phyloP scores from a whole-genome alignment of 805 yeast genomes.

The Peterozyma xylosa region DNA sequence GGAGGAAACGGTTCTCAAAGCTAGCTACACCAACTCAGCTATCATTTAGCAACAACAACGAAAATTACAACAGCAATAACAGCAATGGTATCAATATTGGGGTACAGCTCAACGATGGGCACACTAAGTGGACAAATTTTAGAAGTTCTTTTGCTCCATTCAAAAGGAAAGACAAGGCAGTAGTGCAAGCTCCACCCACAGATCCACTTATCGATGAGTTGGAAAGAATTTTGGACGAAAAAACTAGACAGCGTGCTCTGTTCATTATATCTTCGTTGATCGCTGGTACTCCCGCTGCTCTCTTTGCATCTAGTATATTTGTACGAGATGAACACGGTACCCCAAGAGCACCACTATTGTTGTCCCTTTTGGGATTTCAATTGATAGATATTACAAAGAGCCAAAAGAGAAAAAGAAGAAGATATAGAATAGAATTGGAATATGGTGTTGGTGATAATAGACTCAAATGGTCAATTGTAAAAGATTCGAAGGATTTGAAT shows the following conservation, averaged over 20 bases:
- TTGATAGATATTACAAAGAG: conserved; percentile 39
- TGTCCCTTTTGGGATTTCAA: conserved; percentile 64
- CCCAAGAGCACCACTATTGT: conserved; percentile 74
- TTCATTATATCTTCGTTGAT: conserved; percentile 41
- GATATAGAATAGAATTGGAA: conserved; percentile 67
- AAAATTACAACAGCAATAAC: neutral
- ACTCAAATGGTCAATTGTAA: conserved; percentile 72
- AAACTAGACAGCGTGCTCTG: conserved; percentile 18
- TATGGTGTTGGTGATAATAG: conserved; percentile 83
- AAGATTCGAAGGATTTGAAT: conserved; percentile 65
- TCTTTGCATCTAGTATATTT: conserved; percentile 68
- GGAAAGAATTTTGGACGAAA: conserved; percentile 10
- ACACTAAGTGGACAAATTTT: conserved; percentile 6
- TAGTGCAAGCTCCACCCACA: neutral
- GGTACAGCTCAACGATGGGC: neutral
- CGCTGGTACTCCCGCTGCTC: conserved; percentile 67
- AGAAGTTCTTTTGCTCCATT: conserved; percentile 4
- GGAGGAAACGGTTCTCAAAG: too few relatives aligned
- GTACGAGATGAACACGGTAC: conserved; percentile 69
- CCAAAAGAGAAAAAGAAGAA: conserved; percentile 30
- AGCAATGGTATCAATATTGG: neutral
- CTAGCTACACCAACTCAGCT: too few relatives aligned
- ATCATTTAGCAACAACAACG: neutral
- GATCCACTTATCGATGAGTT: neutral
- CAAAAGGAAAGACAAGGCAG: conserved; percentile 2